Conservation (phyloP, 495 filamentous ascomycete genomes). For the Tricharina praecox region DNA sequence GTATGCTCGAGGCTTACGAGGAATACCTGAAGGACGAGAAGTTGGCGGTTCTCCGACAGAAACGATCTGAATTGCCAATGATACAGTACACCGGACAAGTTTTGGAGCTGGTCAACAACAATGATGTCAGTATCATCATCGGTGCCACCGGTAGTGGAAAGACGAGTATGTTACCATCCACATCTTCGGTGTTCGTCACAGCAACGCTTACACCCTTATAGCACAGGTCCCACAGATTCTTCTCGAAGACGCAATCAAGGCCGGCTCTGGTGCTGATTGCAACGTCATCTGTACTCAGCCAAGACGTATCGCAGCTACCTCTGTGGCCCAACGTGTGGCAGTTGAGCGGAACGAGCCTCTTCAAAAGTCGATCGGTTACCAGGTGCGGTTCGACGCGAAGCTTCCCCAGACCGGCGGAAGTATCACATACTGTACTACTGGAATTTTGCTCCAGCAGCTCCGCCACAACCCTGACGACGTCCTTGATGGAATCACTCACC, state of each 20-base stretch:
- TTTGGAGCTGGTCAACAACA: slow-evolving; percentile 33
- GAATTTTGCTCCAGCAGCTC: slow-evolving; percentile 37
- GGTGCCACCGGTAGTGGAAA: slow-evolving; percentile 45
- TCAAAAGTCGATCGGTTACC: slow-evolving; percentile 37
- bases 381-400: slow-evolving; percentile 36
- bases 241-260: slow-evolving; percentile 35
- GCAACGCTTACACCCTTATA: slow-evolving; percentile 10
- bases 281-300: slow-evolving; percentile 45
- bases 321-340: slow-evolving; percentile 39
- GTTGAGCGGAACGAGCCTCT: slow-evolving; percentile 36
- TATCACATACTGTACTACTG: slow-evolving; percentile 43
- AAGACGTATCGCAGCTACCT: slow-evolving; percentile 39
- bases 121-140: slow-evolving; percentile 37
- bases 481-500: slow-evolving; percentile 34
- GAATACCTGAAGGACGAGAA: slow-evolving; percentile 25
- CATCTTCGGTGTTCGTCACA: not conserved
- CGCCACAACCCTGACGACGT: slow-evolving; percentile 30
- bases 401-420: slow-evolving; percentile 30
- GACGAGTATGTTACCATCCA: slow-evolving; percentile 30
- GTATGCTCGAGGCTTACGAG: slow-evolving; percentile 24
- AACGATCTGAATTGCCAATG: slow-evolving; percentile 36
- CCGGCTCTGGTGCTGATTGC: slow-evolving; percentile 30
- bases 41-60: slow-evolving; percentile 26
- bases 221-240: slow-evolving; percentile 45
- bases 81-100: slow-evolving; percentile 31